Base-by-base conservation (phyloP, 768 basidiomycete species). In the Termitomyces sp. region DNA sequence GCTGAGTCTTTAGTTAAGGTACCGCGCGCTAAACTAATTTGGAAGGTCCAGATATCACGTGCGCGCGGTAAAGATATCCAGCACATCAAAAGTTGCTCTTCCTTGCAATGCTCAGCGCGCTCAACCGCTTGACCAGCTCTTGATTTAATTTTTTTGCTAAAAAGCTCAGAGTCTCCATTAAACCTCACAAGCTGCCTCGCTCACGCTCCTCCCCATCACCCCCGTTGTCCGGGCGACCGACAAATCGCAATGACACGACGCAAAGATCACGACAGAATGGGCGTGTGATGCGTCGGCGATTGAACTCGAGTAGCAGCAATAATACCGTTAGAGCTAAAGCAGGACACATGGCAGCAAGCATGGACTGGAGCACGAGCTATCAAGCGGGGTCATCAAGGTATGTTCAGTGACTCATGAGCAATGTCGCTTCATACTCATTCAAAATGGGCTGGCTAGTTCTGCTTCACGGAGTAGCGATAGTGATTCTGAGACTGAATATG, bases 321-420 rank as follows among this genome's bases (percentile, higher is more conserved):
- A 61, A 59, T 20, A 61, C 66, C 12, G 53, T 64, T 22, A 64
- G 63, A 46, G 62, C 68, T 27, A 54, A 49, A 27, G 36, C 60
- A 3, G 63, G 55, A 46, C 66, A 60, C 50, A 53, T 55, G 41
- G 50, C 52, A 40, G 68, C 71, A 54, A 69, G 69, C 56, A 64
- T 84, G 60, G 90, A 85, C 60, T 83, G 90, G 85, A 93, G 89
- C 64, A 91, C 90, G 12, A 92, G 90, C 60, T 93, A 93, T 70
- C 87, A 91, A 55, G 91, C 86, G 27, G 91, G 91, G 42, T 89
- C 89, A 32, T 91, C 89, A 10, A 83, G 87, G 89, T 88, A 63
- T 58, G 80, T 63, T 38, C n/a, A 22, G 15, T 33, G 56, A 18
- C 50, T 46, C 2, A 29, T 38, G 29, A 36, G 20, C 44, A 48